phyloP scores from a whole-genome alignment of 441 rosid genomes.

The Populus tomentosa region DNA sequence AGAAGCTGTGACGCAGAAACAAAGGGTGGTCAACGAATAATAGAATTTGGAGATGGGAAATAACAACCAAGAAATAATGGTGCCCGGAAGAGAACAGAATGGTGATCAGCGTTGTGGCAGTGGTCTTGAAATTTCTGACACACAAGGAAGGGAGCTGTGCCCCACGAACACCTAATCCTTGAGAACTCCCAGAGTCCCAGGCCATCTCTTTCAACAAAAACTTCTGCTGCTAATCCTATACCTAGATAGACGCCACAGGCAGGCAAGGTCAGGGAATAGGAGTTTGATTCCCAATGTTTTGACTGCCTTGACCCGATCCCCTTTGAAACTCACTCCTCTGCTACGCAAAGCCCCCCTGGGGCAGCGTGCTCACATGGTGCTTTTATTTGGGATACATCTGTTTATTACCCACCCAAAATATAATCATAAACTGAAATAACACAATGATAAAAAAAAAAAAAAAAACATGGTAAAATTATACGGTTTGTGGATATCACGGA shows the following conservation, averaged over 20 bases:
- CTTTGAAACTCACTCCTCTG: conserved; percentile 11
- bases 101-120: conserved; percentile 12
- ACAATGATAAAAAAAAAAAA: no score
- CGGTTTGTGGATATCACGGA: no score
- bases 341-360: conserved; percentile 19
- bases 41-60: conserved; percentile 2
- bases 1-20: not conserved
- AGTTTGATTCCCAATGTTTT: conserved; percentile 41
- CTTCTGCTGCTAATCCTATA: conserved; percentile 18
- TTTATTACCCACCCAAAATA: no score
- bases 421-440: no score
- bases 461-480: no score
- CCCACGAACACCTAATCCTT: conserved; percentile 11
- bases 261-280: conserved; percentile 16
- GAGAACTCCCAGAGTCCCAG: conserved; percentile 14
- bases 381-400: not conserved
- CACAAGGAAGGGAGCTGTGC: not conserved
- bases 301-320: conserved; percentile 24
- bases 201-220: conserved; percentile 34
- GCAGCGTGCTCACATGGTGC: conserved; percentile 39
- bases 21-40: conserved; percentile 4
- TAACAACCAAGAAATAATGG: not conserved
- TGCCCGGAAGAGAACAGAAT: conserved; percentile 2
- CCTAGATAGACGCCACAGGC: conserved; percentile 19
- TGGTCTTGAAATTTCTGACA: conserved; percentile 23